Conservation (phyloP, 352 stramenopile species). For the Globisporangium rhizosaccharum region DNA sequence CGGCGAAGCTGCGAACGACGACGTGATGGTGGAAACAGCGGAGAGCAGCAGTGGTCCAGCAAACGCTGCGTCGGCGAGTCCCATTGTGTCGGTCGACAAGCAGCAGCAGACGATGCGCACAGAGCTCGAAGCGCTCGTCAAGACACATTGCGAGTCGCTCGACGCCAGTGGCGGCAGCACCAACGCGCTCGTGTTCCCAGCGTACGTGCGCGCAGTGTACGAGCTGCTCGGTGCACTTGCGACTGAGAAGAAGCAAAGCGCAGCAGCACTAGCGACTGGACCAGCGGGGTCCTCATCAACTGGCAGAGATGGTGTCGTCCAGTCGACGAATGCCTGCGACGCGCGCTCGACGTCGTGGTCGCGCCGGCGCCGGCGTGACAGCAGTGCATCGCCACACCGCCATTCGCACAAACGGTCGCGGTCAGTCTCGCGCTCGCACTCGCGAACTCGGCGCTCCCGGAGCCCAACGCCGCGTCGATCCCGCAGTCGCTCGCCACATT, state of each 20-base stretch:
- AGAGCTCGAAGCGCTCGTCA: slow-evolving; percentile 13
- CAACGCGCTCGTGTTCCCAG: slow-evolving; percentile 20
- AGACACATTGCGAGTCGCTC: not conserved
- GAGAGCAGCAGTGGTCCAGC: not conserved
- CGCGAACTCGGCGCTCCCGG: slow-evolving; percentile 15
- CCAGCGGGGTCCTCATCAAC: no score
- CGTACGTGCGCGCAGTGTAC: slow-evolving; percentile 34
- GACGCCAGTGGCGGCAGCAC: not conserved
- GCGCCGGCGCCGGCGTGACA: slow-evolving; percentile 24
- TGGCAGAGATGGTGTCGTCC: no score
- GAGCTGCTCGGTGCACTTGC: slow-evolving; percentile 32
- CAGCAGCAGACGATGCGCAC: slow-evolving; percentile 23
- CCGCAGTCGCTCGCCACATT: slow-evolving; percentile 5
- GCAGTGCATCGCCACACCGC: slow-evolving; percentile 9
- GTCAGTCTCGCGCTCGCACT: slow-evolving; percentile 19
- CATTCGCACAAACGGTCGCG: slow-evolving; percentile 15
- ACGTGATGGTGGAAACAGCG: slow-evolving; percentile 9
- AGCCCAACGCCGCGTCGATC: slow-evolving; percentile 27
- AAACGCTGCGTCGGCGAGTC: no score
- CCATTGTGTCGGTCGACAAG: not conserved
- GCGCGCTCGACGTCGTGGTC: slow-evolving; percentile 23
- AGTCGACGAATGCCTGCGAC: no score
- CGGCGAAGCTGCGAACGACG: slow-evolving; percentile 42
- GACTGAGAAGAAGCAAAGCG: slow-evolving; percentile 28
- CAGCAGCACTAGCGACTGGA: no score